Percentiles rank a stretch among this genome's conserved stretches.
These are phyloP conservation scores for Exophiala xenobiotica DNA, from an alignment of 2,329 filamentous ascomycete species.

Conservation along the genomic window DNA sequence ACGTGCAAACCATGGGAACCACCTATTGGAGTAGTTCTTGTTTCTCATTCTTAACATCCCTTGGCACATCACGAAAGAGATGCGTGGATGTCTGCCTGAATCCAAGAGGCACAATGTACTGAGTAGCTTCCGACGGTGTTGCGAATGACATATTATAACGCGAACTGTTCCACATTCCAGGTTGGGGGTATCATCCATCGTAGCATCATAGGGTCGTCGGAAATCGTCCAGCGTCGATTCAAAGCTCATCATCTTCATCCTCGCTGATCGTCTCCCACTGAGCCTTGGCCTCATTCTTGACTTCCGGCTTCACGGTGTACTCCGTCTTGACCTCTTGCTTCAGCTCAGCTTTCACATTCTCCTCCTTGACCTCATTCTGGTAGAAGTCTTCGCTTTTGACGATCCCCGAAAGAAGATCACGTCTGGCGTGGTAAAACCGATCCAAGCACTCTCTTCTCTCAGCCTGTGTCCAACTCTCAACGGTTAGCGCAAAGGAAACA, in stretches of 20 bases:
- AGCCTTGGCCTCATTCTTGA: conserved; percentile 3
- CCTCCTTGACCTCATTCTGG: neutral
- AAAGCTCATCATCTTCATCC: conserved; percentile 23
- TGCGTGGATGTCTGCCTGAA: too few relatives aligned
- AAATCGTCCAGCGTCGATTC: neutral
- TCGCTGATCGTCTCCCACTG: conserved; percentile 16
- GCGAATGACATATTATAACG: too few relatives aligned
- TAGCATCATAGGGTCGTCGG: too few relatives aligned
- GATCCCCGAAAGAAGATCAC: conserved; percentile 47
- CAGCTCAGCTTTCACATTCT: neutral
- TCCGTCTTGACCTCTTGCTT: conserved; percentile 8
- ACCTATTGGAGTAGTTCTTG: too few relatives aligned
- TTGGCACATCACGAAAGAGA: too few relatives aligned
- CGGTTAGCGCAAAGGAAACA: conserved; percentile 82
- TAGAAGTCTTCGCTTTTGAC: conserved; percentile 7
- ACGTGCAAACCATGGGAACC: too few relatives aligned
- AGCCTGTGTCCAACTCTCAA: conserved; percentile 87
- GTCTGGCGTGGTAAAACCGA: conserved; percentile 71
- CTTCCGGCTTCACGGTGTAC: conserved; percentile 2
- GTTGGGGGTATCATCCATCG: too few relatives aligned
- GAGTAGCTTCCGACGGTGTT: too few relatives aligned
- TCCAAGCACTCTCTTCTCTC: conserved; percentile 76
- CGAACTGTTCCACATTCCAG: too few relatives aligned
- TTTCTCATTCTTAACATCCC: too few relatives aligned
- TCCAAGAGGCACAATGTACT: too few relatives aligned